Base-by-base conservation (phyloP, 1,284 basidiomycete species). In the Trametes versicolor region DNA sequence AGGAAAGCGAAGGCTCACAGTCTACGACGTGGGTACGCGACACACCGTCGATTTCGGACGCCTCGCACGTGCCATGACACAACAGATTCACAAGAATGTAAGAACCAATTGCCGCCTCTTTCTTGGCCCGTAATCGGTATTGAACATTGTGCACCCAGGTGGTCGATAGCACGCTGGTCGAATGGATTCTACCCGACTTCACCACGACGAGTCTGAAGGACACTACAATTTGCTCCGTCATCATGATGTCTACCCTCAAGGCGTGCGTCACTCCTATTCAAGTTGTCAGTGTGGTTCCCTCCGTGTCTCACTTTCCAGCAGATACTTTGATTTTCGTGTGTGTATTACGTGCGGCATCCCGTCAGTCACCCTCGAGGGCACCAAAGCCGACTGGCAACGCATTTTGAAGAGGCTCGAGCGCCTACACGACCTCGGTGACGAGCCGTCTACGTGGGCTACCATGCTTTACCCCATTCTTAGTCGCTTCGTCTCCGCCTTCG, bases 171-270 rank as follows among this genome's bases (percentile, higher is more conserved):
- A 65, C 67, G 0, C 64, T 85, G 5, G 74, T 74, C 3, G 73
- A 78, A 0, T 84, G 83, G 82, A 77, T 83, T 32, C 73, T 79
- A 9, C 85, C 85, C 0, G 68, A 76, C 36, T 86, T 85, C 70
- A 77, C 80, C 8, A 86, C 84, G 1, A 85, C 83, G 4, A 83
- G 81, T 0, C 10, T 34, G 0, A 76, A 72, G 19, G 85, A 86
- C 58, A 79, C 71, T 3, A 75, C 77, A 7, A 74, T 81, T 5
- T 78, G 74, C 23, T 75, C 81, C 1, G 76, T 84, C 21, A 67
- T 81, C 39, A 78, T 83, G 80, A 83, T 85, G 82, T 72, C 80
- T 2, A 80, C 76, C 19, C 71, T 82, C 67, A 79, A 82, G 58
- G 56, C 74, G 61, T 67, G 37, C 34, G 68, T 45, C 8, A 21